Conservation (phyloP, 495 filamentous ascomycete genomes). For the Xanthoparmelia taractica region DNA sequence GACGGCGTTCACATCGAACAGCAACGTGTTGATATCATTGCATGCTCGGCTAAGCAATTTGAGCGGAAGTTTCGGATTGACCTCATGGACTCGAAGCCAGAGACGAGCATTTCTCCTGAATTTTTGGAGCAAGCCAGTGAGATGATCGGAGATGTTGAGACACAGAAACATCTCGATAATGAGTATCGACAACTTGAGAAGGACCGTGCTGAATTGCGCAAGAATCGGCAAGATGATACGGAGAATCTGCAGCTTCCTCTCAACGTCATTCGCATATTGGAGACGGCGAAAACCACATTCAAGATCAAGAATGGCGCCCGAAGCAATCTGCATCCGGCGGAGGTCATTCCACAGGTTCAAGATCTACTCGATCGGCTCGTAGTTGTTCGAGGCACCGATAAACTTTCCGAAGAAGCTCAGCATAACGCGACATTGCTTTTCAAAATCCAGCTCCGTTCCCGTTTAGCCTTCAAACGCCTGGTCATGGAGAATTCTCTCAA, state of each 20-base stretch:
- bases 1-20: constrained; percentile 87
- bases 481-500: constrained; percentile 77
- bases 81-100: constrained; percentile 77
- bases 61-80: constrained; percentile 79
- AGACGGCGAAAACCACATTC: constrained; percentile 82
- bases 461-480: constrained; percentile 83
- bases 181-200: constrained; percentile 73
- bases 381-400: constrained; percentile 77
- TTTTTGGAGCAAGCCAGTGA: constrained; percentile 80
- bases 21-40: constrained; percentile 79
- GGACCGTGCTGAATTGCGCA: constrained; percentile 70
- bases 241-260: constrained; percentile 84
- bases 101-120: constrained; percentile 53
- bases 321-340: constrained; percentile 83
- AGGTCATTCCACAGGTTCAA: constrained; percentile 76
- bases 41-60: constrained; percentile 63
- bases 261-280: constrained; percentile 83
- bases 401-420: constrained; percentile 77
- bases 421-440: constrained; percentile 79
- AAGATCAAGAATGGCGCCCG: constrained; percentile 73
- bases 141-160: constrained; percentile 74
- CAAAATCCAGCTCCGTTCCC: constrained; percentile 83
- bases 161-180: constrained; percentile 76
- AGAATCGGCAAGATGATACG: constrained; percentile 57
- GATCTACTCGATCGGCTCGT: constrained; percentile 66